A percentile compares a stretch with the other conserved stretches of the same genome.
phyloP scores from a whole-genome alignment of 495 filamentous ascomycete genomes.

The Aspergillus leporis region DNA sequence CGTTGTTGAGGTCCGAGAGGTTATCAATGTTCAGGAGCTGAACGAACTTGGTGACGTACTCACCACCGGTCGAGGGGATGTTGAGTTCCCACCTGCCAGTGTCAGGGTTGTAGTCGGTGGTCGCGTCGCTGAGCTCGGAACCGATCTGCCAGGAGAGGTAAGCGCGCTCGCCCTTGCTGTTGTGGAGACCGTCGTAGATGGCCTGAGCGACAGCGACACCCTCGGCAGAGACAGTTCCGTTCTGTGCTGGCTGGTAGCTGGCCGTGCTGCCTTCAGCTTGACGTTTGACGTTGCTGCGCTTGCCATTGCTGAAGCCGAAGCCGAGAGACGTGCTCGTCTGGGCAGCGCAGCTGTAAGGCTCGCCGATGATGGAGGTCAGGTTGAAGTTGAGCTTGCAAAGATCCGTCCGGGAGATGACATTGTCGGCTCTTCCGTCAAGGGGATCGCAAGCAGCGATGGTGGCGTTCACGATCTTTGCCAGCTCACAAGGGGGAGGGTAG shows the following conservation, averaged over 20 bases:
- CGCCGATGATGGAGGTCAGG: conserved; percentile 44
- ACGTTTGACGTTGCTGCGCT: conserved; percentile 33
- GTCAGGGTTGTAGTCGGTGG: conserved; percentile 22
- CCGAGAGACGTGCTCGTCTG: conserved; percentile 33
- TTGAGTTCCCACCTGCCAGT: conserved; percentile 22
- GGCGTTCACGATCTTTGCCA: conserved; percentile 50
- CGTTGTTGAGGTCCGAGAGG: conserved; percentile 34
- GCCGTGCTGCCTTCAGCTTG: conserved; percentile 30
- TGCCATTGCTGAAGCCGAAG: conserved; percentile 35
- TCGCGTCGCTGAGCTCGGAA: conserved; percentile 30
- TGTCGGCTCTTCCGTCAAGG: conserved; percentile 53
- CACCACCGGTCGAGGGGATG: conserved; percentile 28
- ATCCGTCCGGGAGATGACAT: conserved; percentile 52
- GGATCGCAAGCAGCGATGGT: conserved; percentile 54
- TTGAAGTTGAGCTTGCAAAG: conserved; percentile 51
- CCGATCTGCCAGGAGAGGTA: conserved; percentile 38
- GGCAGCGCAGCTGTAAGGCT: conserved; percentile 51
- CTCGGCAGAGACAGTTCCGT: conserved; percentile 30
- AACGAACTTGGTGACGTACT: conserved; percentile 28
- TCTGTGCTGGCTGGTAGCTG: conserved; percentile 33
- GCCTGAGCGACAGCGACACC: conserved; percentile 33
- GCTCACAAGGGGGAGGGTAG: conserved; percentile 52
- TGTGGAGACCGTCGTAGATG: conserved; percentile 35
- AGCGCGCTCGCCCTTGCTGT: conserved; percentile 30
- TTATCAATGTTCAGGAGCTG: conserved; percentile 29